A percentile compares a stretch with the other conserved stretches of the same genome.
These are phyloP conservation scores for Smallanthus sonchifolius DNA, from an alignment of 129 eudicot genomes.

Conservation along the genomic window DNA sequence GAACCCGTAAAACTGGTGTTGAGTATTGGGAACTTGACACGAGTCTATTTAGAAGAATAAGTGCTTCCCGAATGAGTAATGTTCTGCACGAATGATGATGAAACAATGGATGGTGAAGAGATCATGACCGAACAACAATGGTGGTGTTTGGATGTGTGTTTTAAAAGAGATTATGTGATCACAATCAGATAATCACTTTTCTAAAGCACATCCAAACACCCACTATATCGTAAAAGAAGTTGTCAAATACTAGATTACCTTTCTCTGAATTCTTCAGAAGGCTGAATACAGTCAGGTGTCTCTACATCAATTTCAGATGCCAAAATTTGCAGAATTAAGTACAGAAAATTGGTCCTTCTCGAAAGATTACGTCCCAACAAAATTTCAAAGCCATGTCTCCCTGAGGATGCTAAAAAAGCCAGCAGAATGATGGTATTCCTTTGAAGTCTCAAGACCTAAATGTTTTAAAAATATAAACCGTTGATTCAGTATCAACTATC, in stretches of 20 bases:
- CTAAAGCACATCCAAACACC: background rate
- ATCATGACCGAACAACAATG: background rate
- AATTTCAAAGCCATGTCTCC: slow-evolving; percentile 69
- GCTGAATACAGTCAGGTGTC: slow-evolving; percentile 32
- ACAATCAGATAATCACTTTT: background rate
- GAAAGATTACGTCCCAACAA: slow-evolving; percentile 43
- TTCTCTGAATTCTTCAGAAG: slow-evolving; percentile 50
- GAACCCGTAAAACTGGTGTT: slow-evolving; percentile 44
- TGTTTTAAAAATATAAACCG: background rate
- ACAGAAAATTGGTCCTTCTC: slow-evolving; percentile 47
- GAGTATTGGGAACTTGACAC: slow-evolving; percentile 69
- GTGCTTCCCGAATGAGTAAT: slow-evolving; percentile 77
- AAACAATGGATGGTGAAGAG: background rate
- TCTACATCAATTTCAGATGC: slow-evolving; percentile 61
- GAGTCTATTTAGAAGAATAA: slow-evolving; percentile 67
- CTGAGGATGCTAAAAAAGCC: slow-evolving; percentile 79
- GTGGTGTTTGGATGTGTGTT: background rate
- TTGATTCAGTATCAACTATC: background rate
- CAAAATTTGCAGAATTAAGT: slow-evolving; percentile 55
- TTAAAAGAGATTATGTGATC: background rate
- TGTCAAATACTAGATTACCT: slow-evolving; percentile 39
- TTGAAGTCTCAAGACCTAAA: slow-evolving; percentile 77
- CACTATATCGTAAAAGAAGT: background rate
- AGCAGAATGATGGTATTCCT: slow-evolving; percentile 50
- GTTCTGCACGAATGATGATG: slow-evolving; percentile 40